Conservation (phyloP, 495 filamentous ascomycete genomes). For the Hypoxylon lienhwacheense region DNA sequence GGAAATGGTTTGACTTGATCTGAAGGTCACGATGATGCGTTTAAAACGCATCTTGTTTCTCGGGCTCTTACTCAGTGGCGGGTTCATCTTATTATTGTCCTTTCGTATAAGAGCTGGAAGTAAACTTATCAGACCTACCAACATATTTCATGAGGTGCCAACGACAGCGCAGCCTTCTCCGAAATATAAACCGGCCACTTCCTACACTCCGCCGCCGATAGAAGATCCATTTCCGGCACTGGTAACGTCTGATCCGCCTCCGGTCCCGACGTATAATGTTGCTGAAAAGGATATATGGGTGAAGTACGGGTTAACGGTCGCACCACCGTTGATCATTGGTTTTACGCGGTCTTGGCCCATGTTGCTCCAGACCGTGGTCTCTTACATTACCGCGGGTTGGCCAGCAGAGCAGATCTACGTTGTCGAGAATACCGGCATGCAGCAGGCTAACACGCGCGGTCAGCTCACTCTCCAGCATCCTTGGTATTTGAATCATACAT, state of each 20-base stretch:
- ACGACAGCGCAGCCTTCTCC: conserved; percentile 18
- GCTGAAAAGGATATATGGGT: conserved; percentile 39
- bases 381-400: conserved; percentile 65
- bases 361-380: conserved; percentile 60
- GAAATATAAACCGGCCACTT: conserved; percentile 42
- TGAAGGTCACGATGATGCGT: conserved; percentile 5
- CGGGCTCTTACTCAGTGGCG: conserved; percentile 7
- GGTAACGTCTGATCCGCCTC: conserved; percentile 42
- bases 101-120: not conserved
- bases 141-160: not conserved
- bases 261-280: conserved; percentile 48
- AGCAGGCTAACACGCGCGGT: conserved; percentile 56
- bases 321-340: conserved; percentile 60
- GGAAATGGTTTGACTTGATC: not conserved
- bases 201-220: conserved; percentile 41
- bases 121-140: conserved; percentile 1
- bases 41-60: conserved; percentile 9
- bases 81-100: conserved; percentile 2
- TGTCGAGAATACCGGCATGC: conserved; percentile 65
- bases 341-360: conserved; percentile 64
- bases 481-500: conserved; percentile 61
- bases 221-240: conserved; percentile 45
- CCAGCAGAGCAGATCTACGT: conserved; percentile 62
- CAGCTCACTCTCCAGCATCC: conserved; percentile 60
- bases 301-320: conserved; percentile 40